These are phyloP conservation scores for Crithidia sp. DNA, from an alignment of 208 protist species.

Conservation along the genomic window DNA sequence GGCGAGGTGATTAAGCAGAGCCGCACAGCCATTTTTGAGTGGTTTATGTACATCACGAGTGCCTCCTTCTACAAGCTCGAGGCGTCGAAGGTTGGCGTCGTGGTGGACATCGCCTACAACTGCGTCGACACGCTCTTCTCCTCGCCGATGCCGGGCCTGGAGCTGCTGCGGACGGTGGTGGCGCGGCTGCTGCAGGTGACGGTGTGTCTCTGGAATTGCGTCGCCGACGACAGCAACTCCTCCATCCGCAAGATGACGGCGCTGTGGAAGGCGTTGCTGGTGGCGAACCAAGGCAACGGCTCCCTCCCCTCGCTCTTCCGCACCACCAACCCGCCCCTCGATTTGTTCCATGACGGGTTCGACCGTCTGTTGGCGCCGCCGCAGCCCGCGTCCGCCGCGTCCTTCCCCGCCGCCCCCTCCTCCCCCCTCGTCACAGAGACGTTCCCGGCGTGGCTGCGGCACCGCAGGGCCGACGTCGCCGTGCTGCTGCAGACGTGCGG, in stretches of 20 bases:
- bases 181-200: constrained; percentile 56
- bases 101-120: constrained; percentile 53
- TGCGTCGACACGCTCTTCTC: constrained; percentile 48
- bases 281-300: constrained; percentile 26
- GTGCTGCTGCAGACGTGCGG: constrained; percentile 29
- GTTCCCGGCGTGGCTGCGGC: constrained; percentile 38
- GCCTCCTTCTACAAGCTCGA: constrained; percentile 45
- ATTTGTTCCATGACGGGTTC: constrained; percentile 28
- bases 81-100: constrained; percentile 29
- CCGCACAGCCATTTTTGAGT: constrained; percentile 63
- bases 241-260: constrained; percentile 33
- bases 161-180: constrained; percentile 49
- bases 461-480: constrained; percentile 14
- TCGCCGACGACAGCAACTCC: constrained; percentile 12
- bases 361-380: constrained; percentile 33
- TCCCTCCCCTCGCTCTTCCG: constrained; percentile 23
- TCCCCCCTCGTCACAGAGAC: background rate
- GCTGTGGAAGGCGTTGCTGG: constrained; percentile 49
- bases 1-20: constrained; percentile 31
- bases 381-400: background rate
- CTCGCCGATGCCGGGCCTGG: constrained; percentile 46
- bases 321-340: constrained; percentile 9
- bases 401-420: background rate
- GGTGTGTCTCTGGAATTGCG: constrained; percentile 27
- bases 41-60: constrained; percentile 63